phyloP scores from a whole-genome alignment of 1,284 basidiomycete species.

The Sanghuangporus baumii region DNA sequence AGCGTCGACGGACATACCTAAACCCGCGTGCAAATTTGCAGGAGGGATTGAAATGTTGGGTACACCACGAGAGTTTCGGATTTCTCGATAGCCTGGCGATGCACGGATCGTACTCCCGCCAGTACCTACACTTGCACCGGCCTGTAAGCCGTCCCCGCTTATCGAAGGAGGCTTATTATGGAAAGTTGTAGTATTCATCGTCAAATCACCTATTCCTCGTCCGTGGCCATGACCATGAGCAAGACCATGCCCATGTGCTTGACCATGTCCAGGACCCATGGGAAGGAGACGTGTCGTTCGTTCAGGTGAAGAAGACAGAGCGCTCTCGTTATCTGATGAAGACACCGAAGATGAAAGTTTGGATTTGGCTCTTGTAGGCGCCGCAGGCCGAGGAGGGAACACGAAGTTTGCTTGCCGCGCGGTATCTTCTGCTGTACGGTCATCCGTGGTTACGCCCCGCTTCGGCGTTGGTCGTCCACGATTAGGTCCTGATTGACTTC shows the following conservation, averaged over 20 bases:
- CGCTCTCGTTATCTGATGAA: slow-evolving; percentile 24
- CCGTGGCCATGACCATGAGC: slow-evolving; percentile 7
- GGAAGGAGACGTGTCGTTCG: slow-evolving; percentile 25
- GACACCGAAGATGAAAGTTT: slow-evolving; percentile 25
- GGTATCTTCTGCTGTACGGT: slow-evolving; percentile 34
- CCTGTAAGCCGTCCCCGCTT: neutral
- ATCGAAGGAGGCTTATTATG: neutral
- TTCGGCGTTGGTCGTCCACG: slow-evolving; percentile 15
- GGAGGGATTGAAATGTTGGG: slow-evolving; percentile 38
- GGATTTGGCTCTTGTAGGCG: slow-evolving; percentile 26
- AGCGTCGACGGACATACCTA: slow-evolving; percentile 16
- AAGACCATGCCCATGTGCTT: slow-evolving; percentile 13
- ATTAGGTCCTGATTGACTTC: slow-evolving; percentile 8
- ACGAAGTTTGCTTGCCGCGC: slow-evolving; percentile 49
- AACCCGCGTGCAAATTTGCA: slow-evolving; percentile 10
- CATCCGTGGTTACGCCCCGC: slow-evolving; percentile 16
- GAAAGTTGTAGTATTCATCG: slow-evolving; percentile 8
- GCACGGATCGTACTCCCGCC: slow-evolving; percentile 5
- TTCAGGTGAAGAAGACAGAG: slow-evolving; percentile 11
- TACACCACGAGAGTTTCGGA: slow-evolving; percentile 34
- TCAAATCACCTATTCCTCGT: slow-evolving; percentile 16
- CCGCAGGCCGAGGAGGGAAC: slow-evolving; percentile 40
- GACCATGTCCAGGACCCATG: slow-evolving; percentile 22
- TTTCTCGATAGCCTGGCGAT: slow-evolving; percentile 31
- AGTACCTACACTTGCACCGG: neutral